A percentile compares a stretch with the other conserved stretches of the same genome.
phyloP scores from a whole-genome alignment of 352 stramenopile species.

The Globisporangium parvum region DNA sequence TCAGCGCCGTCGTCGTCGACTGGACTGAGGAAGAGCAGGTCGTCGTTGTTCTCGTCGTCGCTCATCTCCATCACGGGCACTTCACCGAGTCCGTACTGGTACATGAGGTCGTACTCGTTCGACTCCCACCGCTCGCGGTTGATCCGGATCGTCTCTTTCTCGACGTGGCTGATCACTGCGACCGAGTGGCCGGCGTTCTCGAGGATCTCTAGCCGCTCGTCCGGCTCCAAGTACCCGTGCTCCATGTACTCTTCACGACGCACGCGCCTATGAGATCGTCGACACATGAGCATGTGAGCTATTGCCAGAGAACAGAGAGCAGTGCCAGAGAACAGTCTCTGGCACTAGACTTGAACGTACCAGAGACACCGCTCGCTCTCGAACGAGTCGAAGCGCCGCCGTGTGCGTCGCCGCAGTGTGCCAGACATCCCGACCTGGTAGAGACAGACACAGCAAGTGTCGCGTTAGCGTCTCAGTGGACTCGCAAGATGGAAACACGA shows the following conservation, averaged over 20 bases:
- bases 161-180: constrained; percentile 57
- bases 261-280: constrained; percentile 31
- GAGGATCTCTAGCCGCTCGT: constrained; percentile 72
- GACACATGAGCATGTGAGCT: neutral
- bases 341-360: constrained; percentile 17
- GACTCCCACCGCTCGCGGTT: constrained; percentile 82
- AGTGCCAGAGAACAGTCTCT: neutral
- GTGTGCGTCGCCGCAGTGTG: constrained; percentile 55
- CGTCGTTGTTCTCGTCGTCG: constrained; percentile 54
- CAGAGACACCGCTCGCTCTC: constrained; percentile 51
- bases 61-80: constrained; percentile 50
- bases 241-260: constrained; percentile 80
- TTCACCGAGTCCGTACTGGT: constrained; percentile 72
- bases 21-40: constrained; percentile 6
- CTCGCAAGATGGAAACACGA: too few species aligned
- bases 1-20: constrained; percentile 4
- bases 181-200: constrained; percentile 59
- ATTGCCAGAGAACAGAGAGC: neutral
- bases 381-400: constrained; percentile 55
- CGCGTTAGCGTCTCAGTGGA: too few species aligned
- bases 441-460: neutral
- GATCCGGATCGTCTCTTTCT: constrained; percentile 62
- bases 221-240: constrained; percentile 67
- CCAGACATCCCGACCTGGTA: constrained; percentile 59
- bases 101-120: constrained; percentile 82